Evolutionary conservation across 352 stramenopile species (phyloP).

Genomic region (Globisporangium okanoganense): DNA sequence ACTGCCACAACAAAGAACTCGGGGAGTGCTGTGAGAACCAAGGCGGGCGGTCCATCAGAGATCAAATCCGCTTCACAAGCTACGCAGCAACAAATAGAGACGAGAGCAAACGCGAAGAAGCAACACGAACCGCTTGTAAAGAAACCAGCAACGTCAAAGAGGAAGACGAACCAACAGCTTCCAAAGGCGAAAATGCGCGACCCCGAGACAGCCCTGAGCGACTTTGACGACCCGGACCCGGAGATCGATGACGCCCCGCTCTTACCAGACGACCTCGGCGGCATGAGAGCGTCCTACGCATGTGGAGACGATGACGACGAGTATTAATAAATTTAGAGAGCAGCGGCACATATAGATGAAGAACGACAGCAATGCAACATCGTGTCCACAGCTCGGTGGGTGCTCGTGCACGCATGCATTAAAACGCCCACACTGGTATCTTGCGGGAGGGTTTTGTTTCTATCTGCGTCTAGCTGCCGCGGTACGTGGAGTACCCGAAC

Average conservation of each 20-base stretch:
- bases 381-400: no score
- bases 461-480: conserved; percentile 55
- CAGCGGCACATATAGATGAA: background rate
- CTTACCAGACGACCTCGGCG: conserved; percentile 36
- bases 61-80: background rate
- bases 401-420: background rate
- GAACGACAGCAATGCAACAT: background rate
- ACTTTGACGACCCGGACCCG: conserved; percentile 65
- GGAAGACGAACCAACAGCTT: background rate
- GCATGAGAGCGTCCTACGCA: conserved; percentile 10
- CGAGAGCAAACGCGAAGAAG: background rate
- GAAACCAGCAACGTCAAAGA: conserved; percentile 1
- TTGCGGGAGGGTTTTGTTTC: background rate
- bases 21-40: background rate
- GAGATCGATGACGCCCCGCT: conserved; percentile 51
- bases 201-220: conserved; percentile 19
- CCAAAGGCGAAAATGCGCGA: background rate
- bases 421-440: background rate
- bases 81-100: background rate
- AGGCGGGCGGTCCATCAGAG: background rate
- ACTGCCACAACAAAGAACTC: background rate
- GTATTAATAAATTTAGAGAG: background rate
- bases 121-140: background rate
- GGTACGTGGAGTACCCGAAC: conserved; percentile 89
- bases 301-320: conserved; percentile 4